Percentiles rank a stretch among this genome's conserved stretches.
Evolutionary conservation across 768 basidiomycete species (phyloP).

Genomic region (Piloderma croceum): DNA sequence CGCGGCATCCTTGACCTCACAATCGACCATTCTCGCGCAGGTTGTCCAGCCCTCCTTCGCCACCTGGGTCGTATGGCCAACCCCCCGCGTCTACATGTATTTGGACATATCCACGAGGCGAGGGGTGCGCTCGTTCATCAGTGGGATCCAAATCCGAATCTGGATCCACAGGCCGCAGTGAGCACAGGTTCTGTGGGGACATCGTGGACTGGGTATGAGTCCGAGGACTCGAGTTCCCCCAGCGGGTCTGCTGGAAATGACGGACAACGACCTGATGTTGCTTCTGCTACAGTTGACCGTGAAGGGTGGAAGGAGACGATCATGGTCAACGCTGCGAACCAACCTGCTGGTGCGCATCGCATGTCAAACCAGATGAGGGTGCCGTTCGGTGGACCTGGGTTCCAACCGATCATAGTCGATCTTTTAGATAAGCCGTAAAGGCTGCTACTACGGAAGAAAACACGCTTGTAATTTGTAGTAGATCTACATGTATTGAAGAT

Average conservation of each 20-base stretch:
- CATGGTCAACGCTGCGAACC: conserved; percentile 42
- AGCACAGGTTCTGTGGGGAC: too few species aligned
- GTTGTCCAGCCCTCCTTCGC: conserved; percentile 46
- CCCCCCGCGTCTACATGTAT: conserved; percentile 46
- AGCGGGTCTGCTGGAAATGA: background rate
- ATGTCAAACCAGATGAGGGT: background rate
- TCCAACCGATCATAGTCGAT: too few species aligned
- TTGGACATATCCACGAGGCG: conserved; percentile 68
- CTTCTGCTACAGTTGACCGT: background rate
- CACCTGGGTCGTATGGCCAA: conserved; percentile 33
- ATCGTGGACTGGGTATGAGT: too few species aligned
- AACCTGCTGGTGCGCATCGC: conserved; percentile 26
- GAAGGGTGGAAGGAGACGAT: conserved; percentile 31
- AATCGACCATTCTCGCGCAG: conserved; percentile 31
- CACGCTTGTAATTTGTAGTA: too few species aligned
- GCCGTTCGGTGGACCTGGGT: too few species aligned
- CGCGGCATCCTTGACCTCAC: too few species aligned
- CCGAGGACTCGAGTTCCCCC: too few species aligned
- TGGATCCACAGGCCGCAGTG: too few species aligned
- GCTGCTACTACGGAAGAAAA: too few species aligned
- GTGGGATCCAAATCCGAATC: too few species aligned
- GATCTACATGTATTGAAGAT: too few species aligned
- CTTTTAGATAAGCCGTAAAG: too few species aligned
- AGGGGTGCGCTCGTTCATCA: conserved; percentile 36
- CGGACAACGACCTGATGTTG: background rate